Evolutionary conservation across 2,329 filamentous ascomycete genomes (phyloP).

Genomic region (Aspergillus oerlinghausenensis): DNA sequence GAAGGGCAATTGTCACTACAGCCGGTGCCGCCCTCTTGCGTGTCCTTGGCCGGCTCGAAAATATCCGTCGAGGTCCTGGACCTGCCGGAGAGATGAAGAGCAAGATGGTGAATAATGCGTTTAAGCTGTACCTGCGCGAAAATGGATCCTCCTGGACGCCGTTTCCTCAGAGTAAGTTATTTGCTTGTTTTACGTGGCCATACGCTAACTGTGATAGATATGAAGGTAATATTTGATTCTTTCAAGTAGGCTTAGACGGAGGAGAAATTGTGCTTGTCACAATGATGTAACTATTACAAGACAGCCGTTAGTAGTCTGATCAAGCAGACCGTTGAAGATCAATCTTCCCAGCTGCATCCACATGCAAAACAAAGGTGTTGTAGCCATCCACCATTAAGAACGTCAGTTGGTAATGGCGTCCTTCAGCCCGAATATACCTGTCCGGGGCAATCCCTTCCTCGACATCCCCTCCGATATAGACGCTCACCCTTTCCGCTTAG

Average conservation of each 20-base stretch:
- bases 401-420: neutral
- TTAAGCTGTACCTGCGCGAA: slow-evolving; percentile 6
- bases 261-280: neutral
- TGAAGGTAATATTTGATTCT: slow-evolving; percentile 6
- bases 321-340: neutral
- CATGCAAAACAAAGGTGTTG: neutral
- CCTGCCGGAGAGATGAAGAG: slow-evolving; percentile 2
- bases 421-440: neutral
- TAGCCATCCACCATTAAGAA: neutral
- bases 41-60: neutral
- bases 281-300: neutral
- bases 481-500: neutral
- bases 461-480: slow-evolving; percentile 3
- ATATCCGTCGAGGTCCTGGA: neutral
- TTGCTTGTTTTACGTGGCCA: neutral
- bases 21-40: slow-evolving; percentile 2
- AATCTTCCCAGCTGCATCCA: neutral
- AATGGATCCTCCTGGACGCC: slow-evolving; percentile 4
- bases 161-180: slow-evolving; percentile 7
- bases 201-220: slow-evolving; percentile 2
- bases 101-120: neutral
- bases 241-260: neutral
- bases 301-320: neutral
- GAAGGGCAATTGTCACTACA: slow-evolving; percentile 1
- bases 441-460: slow-evolving; percentile 3